Conservation (phyloP, 2,329 filamentous ascomycete genomes). For the Sarocladium brachiariae region DNA sequence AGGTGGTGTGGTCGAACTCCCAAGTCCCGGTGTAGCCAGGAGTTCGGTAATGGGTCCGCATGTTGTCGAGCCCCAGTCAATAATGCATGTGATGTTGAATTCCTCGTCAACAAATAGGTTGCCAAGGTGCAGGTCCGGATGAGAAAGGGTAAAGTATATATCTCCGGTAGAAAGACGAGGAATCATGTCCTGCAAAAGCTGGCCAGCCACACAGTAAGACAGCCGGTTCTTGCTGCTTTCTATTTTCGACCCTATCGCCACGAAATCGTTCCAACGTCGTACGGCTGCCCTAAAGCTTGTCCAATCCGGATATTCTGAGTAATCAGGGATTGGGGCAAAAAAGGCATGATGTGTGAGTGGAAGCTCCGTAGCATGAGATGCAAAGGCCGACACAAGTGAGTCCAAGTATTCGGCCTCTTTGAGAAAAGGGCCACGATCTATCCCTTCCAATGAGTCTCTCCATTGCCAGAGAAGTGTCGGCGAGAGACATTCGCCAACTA, state of each 20-base stretch:
- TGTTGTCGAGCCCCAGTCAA: conserved; percentile 20
- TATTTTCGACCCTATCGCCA: conserved; percentile 18
- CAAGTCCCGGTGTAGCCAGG: conserved; percentile 9
- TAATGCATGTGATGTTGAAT: conserved; percentile 19
- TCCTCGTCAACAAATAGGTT: conserved; percentile 21
- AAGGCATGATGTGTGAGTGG: conserved; percentile 19
- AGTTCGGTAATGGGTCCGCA: conserved; percentile 13
- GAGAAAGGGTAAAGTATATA: conserved; percentile 14
- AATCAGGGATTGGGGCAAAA: conserved; percentile 21
- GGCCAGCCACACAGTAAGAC: conserved; percentile 16
- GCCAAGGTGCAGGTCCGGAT: conserved; percentile 19
- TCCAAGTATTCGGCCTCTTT: conserved; percentile 19
- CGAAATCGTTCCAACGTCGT: conserved; percentile 14
- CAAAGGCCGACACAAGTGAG: conserved; percentile 19
- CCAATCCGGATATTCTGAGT: conserved; percentile 16
- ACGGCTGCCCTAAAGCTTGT: conserved; percentile 14
- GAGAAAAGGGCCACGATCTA: conserved; percentile 21
- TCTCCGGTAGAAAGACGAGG: conserved; percentile 12
- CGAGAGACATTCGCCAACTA: conserved; percentile 17
- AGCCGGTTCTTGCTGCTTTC: conserved; percentile 19
- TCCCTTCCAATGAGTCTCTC: conserved; percentile 17
- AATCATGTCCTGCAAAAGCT: conserved; percentile 20
- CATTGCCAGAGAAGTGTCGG: conserved; percentile 17
- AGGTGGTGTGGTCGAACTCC: conserved; percentile 2
- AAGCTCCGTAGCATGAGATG: conserved; percentile 19